These are phyloP conservation scores for Rhododendron henanense DNA, from an alignment of 148 eudicot genomes.

Conservation along the genomic window DNA sequence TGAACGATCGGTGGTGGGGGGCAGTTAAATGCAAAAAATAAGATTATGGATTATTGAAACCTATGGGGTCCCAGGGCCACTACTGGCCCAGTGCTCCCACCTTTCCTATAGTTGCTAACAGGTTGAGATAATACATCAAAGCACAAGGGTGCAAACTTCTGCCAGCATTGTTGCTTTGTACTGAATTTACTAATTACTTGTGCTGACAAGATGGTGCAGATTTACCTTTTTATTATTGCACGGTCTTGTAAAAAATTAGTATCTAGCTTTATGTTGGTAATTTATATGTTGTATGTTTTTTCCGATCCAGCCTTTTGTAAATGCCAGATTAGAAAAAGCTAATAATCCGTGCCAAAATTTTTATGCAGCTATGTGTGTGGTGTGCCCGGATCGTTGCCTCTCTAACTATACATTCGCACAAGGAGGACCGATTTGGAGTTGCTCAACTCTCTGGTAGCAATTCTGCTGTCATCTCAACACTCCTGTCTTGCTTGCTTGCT, in stretches of 20 bases:
- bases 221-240: background rate
- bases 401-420: constrained; percentile 72
- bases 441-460: constrained; percentile 96
- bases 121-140: background rate
- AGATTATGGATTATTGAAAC: background rate
- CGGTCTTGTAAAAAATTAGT: background rate
- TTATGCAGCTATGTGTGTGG: constrained; percentile 77
- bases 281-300: background rate
- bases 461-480: constrained; percentile 60
- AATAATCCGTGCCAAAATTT: background rate
- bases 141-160: background rate
- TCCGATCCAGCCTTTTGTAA: background rate
- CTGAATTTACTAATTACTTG: background rate
- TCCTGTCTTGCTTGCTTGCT: constrained; percentile 68
- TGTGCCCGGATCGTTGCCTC: constrained; percentile 72
- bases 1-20: background rate
- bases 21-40: background rate
- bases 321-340: background rate
- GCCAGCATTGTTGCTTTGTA: background rate
- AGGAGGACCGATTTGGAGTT: constrained; percentile 88
- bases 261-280: background rate
- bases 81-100: background rate
- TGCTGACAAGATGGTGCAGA: background rate
- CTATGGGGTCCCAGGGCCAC: background rate
- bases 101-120: background rate